Base-by-base conservation (phyloP, 2,329 filamentous ascomycete genomes). In the Aureobasidium sp. region DNA sequence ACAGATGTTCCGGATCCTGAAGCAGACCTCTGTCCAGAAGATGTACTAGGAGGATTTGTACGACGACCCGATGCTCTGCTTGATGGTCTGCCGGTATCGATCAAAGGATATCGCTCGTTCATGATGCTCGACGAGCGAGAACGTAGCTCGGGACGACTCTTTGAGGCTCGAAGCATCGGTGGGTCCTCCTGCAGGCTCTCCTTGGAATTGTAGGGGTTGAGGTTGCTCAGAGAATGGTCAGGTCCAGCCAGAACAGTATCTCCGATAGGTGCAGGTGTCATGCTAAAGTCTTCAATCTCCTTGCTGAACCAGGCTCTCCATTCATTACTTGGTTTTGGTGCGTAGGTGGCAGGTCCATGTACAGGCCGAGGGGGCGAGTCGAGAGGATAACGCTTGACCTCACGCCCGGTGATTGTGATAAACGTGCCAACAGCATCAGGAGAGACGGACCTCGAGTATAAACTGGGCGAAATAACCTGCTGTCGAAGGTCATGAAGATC, bases 291-390 rank as follows among this genome's bases (percentile, higher is more conserved):
- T 1, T 71, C 72, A 27, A 79, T 72, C 64, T 80, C 77, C 56
- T 75, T 73, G 2, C 75, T 77, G 2, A 80, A 67, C 78, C 78
- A 80, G 12, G 71, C 72, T 37, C 75, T 76, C 78, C 78, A 80
- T 41, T 80, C 78, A 34, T 70, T 69, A 66, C 78, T 79, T 17
- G 68, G 74, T 56, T 66, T 71, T 25, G 65, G 65, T 14, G 66
- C 71, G 29, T 65, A 65, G 14, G 48, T 45, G 12, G 66, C 56
- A 7, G 69, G 68, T 36, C 55, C 55, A 48, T 60, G 34, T 12
- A 60, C 17, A 41, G 57, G 36, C 17, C 57, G 44, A 17, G 57
- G 45, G 39, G 57, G 45, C 7, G 72, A 72, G 22, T 61, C 62
- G 31, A 74, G 70, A 15, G 75, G 70, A 62, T 78, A 78, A 58